phyloP scores from a whole-genome alignment of 106 monocot species.

The Phalaenopsis equestris region DNA sequence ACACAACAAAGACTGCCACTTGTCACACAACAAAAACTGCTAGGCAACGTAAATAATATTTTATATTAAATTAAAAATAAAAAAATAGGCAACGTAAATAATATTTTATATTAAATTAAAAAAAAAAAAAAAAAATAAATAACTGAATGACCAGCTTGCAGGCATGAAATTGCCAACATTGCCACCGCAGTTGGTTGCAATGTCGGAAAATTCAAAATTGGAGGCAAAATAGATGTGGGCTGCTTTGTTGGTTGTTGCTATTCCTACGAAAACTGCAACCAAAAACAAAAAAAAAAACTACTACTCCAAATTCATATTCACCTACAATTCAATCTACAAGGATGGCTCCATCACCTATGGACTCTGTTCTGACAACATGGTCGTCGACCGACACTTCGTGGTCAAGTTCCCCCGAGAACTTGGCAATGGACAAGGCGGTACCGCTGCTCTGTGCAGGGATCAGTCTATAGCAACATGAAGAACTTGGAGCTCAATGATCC shows the following conservation, averaged over 20 bases:
- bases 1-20: too few relatives aligned
- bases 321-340: slow-evolving; percentile 30
- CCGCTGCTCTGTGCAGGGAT: slow-evolving; percentile 74
- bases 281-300: slow-evolving; percentile 64
- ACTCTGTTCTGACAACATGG: slow-evolving; percentile 49
- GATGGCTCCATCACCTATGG: slow-evolving; percentile 49
- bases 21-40: too few relatives aligned
- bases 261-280: slow-evolving; percentile 38
- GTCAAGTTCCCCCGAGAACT: slow-evolving; percentile 46
- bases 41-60: too few relatives aligned
- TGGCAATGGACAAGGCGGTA: slow-evolving; percentile 58
- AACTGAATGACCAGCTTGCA: slow-evolving; percentile 9
- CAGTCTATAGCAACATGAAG: slow-evolving; percentile 72
- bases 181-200: slow-evolving; percentile 53
- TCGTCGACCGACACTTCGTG: slow-evolving; percentile 49
- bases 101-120: too few relatives aligned
- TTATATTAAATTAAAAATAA: too few relatives aligned
- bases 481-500: slow-evolving; percentile 32
- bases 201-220: slow-evolving; percentile 50
- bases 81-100: too few relatives aligned
- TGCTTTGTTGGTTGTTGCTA: slow-evolving; percentile 54
- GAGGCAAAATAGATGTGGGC: slow-evolving; percentile 65
- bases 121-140: background rate
- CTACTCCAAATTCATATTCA: slow-evolving; percentile 30
- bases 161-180: slow-evolving; percentile 69